Percentiles rank a stretch among this genome's conserved stretches.
phyloP scores from a whole-genome alignment of 1,284 basidiomycete genomes.

The Bjerkandera adusta region DNA sequence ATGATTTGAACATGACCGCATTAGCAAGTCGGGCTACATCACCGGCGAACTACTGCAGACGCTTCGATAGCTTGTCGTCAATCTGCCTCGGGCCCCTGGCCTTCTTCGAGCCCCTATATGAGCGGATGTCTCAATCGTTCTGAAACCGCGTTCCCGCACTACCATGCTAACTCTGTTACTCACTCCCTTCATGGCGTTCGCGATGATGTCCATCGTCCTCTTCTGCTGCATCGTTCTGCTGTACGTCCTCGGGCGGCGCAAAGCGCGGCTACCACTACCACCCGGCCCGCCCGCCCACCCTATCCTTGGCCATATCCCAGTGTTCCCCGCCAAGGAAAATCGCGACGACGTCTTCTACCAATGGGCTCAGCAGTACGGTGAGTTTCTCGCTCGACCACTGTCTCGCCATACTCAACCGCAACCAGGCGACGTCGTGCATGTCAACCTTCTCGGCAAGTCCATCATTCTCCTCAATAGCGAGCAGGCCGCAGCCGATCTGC shows the following conservation, averaged over 20 bases:
- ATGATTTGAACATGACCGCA: too few species aligned
- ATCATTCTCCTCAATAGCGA: slow-evolving; percentile 34
- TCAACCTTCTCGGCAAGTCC: slow-evolving; percentile 29
- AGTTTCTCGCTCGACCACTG: not conserved
- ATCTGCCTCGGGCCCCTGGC: too few species aligned
- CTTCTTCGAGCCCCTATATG: too few species aligned
- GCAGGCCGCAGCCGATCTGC: slow-evolving; percentile 30
- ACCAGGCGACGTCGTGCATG: slow-evolving; percentile 34
- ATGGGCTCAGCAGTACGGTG: slow-evolving; percentile 11
- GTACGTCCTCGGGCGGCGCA: not conserved
- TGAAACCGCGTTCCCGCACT: too few species aligned
- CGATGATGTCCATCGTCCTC: not conserved
- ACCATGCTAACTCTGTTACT: not conserved
- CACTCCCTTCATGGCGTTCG: not conserved
- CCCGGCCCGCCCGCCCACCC: slow-evolving; percentile 15
- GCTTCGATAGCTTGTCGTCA: too few species aligned
- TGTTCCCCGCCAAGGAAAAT: slow-evolving; percentile 1
- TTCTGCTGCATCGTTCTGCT: not conserved
- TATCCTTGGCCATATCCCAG: slow-evolving; percentile 12
- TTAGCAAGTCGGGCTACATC: too few species aligned
- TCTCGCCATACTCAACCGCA: slow-evolving; percentile 1
- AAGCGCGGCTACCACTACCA: slow-evolving; percentile 1
- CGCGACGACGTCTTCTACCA: slow-evolving; percentile 5
- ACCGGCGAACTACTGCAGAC: too few species aligned
- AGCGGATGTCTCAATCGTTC: too few species aligned